phyloP scores from a whole-genome alignment of 495 filamentous ascomycete genomes.

The Hypoxylon cercidicola region DNA sequence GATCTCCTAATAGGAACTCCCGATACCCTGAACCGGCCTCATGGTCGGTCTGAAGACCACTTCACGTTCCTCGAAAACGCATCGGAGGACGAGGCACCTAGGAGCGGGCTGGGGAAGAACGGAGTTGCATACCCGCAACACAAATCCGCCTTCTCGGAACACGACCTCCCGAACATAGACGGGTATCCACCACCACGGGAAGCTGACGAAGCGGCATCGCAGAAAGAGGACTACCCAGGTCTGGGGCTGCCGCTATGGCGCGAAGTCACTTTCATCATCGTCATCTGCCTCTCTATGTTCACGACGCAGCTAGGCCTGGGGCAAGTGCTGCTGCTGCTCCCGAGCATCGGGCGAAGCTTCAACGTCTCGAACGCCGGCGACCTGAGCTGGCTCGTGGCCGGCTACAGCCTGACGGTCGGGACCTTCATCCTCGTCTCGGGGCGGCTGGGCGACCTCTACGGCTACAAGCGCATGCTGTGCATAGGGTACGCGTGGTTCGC shows the following conservation, averaged over 20 bases:
- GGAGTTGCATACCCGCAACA: not conserved
- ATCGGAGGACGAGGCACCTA: not conserved
- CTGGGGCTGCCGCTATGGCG: not conserved
- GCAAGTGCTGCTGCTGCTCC: slow-evolving; percentile 30
- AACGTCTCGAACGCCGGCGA: slow-evolving; percentile 27
- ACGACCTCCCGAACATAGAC: not conserved
- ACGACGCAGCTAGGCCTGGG: not conserved
- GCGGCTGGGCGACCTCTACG: slow-evolving; percentile 65
- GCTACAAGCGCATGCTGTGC: slow-evolving; percentile 63
- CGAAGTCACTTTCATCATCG: not conserved
- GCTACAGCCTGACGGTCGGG: slow-evolving; percentile 66
- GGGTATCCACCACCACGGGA: not conserved
- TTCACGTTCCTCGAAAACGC: not conserved
- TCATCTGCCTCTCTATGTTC: not conserved
- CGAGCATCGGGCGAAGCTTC: slow-evolving; percentile 41
- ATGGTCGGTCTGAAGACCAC: not conserved
- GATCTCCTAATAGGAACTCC: not conserved
- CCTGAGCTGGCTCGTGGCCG: slow-evolving; percentile 63
- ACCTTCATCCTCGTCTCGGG: slow-evolving; percentile 69
- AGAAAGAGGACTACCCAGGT: not conserved
- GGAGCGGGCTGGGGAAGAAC: not conserved
- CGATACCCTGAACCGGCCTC: not conserved
- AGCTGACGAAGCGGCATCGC: not conserved
- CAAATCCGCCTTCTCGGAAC: not conserved
- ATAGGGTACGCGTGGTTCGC: slow-evolving; percentile 64